Base-by-base conservation (phyloP, 345 rosid genomes). In the Boechera retrofracta region DNA sequence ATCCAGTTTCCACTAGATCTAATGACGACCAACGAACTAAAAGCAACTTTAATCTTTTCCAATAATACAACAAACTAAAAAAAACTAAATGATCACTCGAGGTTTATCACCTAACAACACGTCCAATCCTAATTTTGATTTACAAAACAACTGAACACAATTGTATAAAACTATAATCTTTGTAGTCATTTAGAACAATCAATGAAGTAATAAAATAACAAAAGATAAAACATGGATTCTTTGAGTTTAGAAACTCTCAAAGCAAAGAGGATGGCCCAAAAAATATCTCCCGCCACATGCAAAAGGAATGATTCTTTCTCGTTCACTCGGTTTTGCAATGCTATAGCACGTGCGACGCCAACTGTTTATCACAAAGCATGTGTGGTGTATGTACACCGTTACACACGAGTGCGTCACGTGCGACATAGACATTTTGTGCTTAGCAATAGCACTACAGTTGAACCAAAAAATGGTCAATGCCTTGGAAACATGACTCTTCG, bases 331-430 rank as follows among this genome's bases (percentile, higher is more conserved):
- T 41, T 51, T 60, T 60, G 48, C 48, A 62, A 77, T 42, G 51
- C 70, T 62, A 42, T 11, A 62, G 57, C 75, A 76, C 75, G 80
- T 76, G 80, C 48, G 80, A 69, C 32, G 80, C 75, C 80, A 76
- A 44, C 80, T 76, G 70, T 69, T 69, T 59, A 62, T 42, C 69
- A 52, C 68, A 57, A 12, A 51, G 12, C 57, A 76, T 32, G 26
- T 52, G 69, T 52, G 61, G 68, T 59, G 67, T 18, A 2, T 38
- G 41, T 9, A 75, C 78, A 67, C 67, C 44, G 67, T 41, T 58
- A 67, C 36, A 15, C 74, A 59, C 79, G 67, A 67, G 61, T 15
- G 35, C 5, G 48, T 18, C 74, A 76, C 69, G 38, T 76, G 74
- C 29, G 48, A 52, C 52, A 59, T 67, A 18, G 56, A 13, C 58